phyloP scores from a whole-genome alignment of 2,329 filamentous ascomycete species.

The Trichoderma asperellum region DNA sequence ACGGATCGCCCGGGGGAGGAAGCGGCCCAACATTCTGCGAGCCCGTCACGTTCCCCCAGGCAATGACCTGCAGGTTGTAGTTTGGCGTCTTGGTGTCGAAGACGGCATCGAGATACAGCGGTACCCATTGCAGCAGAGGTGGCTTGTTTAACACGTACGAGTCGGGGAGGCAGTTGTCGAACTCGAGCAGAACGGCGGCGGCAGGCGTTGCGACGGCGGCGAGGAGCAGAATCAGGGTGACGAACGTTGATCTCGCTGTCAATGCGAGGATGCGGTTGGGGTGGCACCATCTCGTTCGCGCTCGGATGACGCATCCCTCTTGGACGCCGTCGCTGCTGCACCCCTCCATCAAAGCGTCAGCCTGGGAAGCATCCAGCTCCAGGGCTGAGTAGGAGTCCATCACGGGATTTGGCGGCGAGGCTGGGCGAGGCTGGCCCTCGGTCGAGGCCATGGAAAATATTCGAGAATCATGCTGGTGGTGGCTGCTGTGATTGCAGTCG shows the following conservation, averaged over 20 bases:
- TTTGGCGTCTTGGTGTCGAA: constrained; percentile 66
- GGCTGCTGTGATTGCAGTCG: constrained; percentile 11
- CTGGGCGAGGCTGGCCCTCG: constrained; percentile 11
- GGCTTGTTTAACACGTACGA: constrained; percentile 61
- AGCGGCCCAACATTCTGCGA: constrained; percentile 60
- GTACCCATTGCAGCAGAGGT: constrained; percentile 75
- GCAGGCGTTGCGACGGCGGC: constrained; percentile 48
- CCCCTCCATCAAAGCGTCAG: constrained; percentile 9
- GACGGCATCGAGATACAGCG: constrained; percentile 71
- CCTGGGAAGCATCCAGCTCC: not conserved
- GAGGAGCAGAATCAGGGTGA: constrained; percentile 46
- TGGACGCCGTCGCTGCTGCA: not conserved
- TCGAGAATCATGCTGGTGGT: constrained; percentile 24
- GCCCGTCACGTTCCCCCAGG: constrained; percentile 92
- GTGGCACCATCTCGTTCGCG: constrained; percentile 11
- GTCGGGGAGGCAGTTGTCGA: constrained; percentile 79
- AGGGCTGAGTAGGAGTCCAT: not conserved
- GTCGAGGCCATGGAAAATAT: not conserved
- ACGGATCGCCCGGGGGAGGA: constrained; percentile 61
- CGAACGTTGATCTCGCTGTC: constrained; percentile 33
- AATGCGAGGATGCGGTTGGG: constrained; percentile 5
- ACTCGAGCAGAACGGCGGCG: constrained; percentile 70
- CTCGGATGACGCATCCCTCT: constrained; percentile 20
- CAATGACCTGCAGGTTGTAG: constrained; percentile 73
- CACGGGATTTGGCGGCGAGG: not conserved